These are phyloP conservation scores for Xylaria acuta DNA, from an alignment of 495 filamentous ascomycete species.

Conservation along the genomic window DNA sequence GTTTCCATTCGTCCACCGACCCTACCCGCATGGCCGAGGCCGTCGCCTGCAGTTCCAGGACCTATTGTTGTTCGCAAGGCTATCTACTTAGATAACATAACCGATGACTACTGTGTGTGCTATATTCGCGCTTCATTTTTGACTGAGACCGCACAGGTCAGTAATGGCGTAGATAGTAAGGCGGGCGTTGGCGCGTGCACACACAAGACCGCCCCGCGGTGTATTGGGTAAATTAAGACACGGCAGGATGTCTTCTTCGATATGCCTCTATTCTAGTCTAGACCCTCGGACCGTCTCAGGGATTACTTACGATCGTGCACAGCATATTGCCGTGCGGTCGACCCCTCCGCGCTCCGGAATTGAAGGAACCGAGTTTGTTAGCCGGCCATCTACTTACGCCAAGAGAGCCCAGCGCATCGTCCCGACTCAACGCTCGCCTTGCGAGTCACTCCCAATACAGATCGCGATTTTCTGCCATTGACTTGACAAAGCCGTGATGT, in stretches of 20 bases:
- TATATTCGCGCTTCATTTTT: background rate
- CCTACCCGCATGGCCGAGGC: slow-evolving; percentile 10
- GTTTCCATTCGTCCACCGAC: background rate
- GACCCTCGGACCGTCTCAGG: background rate
- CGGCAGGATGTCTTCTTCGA: too few species aligned
- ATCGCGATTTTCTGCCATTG: background rate
- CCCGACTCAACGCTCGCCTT: slow-evolving; percentile 1
- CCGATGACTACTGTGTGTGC: background rate
- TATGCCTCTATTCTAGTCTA: background rate
- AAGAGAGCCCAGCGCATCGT: background rate
- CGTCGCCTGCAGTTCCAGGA: slow-evolving; percentile 7
- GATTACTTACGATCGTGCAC: background rate
- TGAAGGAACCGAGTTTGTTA: background rate
- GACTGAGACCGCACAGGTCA: background rate
- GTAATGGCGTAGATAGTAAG: background rate
- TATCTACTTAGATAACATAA: background rate
- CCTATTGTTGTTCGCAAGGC: background rate
- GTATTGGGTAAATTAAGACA: background rate
- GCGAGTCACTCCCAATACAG: background rate
- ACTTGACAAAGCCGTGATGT: background rate
- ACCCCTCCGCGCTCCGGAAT: slow-evolving; percentile 7
- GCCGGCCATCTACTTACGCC: background rate
- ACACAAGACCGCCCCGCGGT: too few species aligned
- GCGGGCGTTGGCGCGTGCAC: too few species aligned
- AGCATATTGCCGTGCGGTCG: background rate